phyloP scores from a whole-genome alignment of 768 basidiomycete species.

The Pulveroboletus sp. region DNA sequence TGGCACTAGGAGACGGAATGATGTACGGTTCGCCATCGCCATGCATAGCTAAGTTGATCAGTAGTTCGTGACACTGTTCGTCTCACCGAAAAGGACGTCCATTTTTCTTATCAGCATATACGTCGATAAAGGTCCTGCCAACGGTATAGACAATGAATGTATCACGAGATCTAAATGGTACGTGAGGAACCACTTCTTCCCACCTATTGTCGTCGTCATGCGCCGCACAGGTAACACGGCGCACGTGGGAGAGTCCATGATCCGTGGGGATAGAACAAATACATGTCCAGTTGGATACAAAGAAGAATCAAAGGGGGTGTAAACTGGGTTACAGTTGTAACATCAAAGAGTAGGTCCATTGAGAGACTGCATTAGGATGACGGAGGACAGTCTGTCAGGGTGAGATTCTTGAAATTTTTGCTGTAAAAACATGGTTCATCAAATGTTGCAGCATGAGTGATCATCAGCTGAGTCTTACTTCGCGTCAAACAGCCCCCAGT shows the following conservation, averaged over 20 bases:
- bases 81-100: no score
- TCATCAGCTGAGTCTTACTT: conserved; percentile 36
- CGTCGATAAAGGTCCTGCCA: conserved; percentile 1
- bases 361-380: background rate
- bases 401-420: conserved; percentile 67
- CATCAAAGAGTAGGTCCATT: background rate
- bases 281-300: conserved; percentile 22
- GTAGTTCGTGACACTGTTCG: background rate
- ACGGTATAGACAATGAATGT: conserved; percentile 11
- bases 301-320: background rate
- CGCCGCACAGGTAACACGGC: background rate
- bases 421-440: conserved; percentile 34
- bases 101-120: background rate
- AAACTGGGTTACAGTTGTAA: conserved; percentile 6
- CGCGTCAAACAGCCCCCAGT: conserved; percentile 64
- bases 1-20: no score
- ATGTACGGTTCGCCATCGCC: background rate
- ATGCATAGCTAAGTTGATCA: background rate
- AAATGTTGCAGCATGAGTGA: conserved; percentile 13
- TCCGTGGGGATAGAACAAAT: conserved; percentile 8
- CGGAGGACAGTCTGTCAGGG: conserved; percentile 51
- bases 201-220: background rate
- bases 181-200: background rate
- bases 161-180: conserved; percentile 10
- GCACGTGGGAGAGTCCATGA: background rate